These are phyloP conservation scores for Eremochloa ophiuroides DNA, from an alignment of 176 grass and related monocot genomes.

Conservation along the genomic window DNA sequence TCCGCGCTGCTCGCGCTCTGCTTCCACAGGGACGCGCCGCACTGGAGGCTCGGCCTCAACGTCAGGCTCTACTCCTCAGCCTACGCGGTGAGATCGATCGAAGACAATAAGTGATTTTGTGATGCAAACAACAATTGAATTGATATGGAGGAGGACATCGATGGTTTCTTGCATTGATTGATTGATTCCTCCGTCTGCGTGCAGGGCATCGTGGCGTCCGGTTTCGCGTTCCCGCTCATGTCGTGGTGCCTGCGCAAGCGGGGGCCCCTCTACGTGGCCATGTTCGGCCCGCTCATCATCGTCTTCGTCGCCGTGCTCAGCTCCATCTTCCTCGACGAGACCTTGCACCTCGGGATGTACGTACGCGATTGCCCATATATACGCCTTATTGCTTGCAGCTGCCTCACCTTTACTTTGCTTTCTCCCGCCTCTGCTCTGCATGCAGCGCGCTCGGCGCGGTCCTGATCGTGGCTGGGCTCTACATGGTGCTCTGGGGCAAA, in stretches of 20 bases:
- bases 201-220: constrained; percentile 52
- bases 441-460: constrained; percentile 35
- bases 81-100: constrained; percentile 36
- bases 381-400: no score
- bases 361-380: neutral
- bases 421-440: neutral
- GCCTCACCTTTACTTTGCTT: neutral
- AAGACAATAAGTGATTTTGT: no score
- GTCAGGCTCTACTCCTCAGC: constrained; percentile 42
- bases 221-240: constrained; percentile 34
- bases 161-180: no score
- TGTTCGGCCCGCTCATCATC: constrained; percentile 55
- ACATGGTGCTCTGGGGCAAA: constrained; percentile 64
- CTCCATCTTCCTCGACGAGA: constrained; percentile 42
- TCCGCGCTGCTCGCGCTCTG: constrained; percentile 33
- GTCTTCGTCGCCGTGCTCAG: constrained; percentile 50
- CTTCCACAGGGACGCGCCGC: neutral
- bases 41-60: constrained; percentile 46
- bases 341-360: constrained; percentile 53
- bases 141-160: no score
- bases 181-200: neutral
- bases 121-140: no score
- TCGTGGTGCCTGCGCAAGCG: constrained; percentile 58
- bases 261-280: constrained; percentile 50
- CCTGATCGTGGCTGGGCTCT: constrained; percentile 51